These are phyloP conservation scores for Rhizopogon sp. DNA, from an alignment of 768 basidiomycete genomes.

Conservation along the genomic window DNA sequence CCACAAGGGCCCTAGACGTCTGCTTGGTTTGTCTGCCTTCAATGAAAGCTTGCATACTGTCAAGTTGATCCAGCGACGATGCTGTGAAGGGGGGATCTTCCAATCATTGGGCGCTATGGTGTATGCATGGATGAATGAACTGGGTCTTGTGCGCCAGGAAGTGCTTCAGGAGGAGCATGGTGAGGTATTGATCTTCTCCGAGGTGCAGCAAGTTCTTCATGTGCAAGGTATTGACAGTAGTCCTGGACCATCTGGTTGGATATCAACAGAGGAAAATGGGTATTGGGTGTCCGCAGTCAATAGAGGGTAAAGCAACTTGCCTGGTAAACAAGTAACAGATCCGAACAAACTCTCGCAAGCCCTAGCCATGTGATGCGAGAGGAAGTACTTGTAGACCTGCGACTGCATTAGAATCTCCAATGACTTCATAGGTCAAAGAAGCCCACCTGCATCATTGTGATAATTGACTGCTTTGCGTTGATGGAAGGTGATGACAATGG, in stretches of 20 bases:
- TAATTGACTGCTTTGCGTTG: conserved; percentile 91
- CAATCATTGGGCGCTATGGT: conserved; percentile 96
- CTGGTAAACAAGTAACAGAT: conserved; percentile 96
- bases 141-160: conserved; percentile 94
- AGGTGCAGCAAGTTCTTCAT: conserved; percentile 98
- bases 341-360: conserved; percentile 58
- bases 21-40: too few relatives aligned
- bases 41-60: conserved; percentile 45
- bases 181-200: conserved; percentile 98
- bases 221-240: conserved; percentile 95
- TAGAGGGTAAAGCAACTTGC: conserved; percentile 99
- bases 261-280: conserved; percentile 90
- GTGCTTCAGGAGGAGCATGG: conserved; percentile 91
- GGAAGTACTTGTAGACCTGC: conserved; percentile 97
- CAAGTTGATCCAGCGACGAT: conserved; percentile 99
- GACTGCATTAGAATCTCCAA: neutral
- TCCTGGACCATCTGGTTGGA: conserved; percentile 87
- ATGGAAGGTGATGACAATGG: too few relatives aligned
- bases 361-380: conserved; percentile 87
- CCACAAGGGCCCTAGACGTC: too few relatives aligned
- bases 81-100: conserved; percentile 89
- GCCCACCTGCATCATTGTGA: conserved; percentile 93
- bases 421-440: neutral
- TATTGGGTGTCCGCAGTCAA: conserved; percentile 90
- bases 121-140: conserved; percentile 83